phyloP scores from a whole-genome alignment of 164 flowering plant genomes.

The Vitis amurensis region DNA sequence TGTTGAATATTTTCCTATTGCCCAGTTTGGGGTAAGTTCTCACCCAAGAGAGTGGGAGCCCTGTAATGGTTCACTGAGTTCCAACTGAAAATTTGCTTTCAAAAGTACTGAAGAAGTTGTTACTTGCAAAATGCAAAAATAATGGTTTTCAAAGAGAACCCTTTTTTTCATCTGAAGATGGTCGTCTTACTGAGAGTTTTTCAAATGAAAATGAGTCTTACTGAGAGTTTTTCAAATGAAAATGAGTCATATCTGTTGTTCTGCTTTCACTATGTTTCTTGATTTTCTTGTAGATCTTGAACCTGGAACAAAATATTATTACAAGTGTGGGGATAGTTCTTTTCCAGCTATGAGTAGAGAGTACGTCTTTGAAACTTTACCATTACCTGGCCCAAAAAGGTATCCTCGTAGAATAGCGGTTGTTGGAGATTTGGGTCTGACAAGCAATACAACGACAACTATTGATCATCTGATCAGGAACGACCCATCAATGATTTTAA shows the following conservation, averaged over 20 bases:
- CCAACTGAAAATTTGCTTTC: too few species aligned
- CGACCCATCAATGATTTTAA: conserved; percentile 72
- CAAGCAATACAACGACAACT: conserved; percentile 77
- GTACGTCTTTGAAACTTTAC: conserved; percentile 55
- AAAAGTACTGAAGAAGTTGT: too few species aligned
- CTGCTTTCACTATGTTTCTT: not conserved
- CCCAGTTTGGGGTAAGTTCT: not conserved
- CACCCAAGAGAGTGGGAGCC: too few species aligned
- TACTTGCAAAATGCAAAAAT: too few species aligned
- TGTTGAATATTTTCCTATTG: not conserved
- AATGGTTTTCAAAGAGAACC: too few species aligned
- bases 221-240: not conserved
- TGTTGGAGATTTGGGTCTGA: conserved; percentile 86
- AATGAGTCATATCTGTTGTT: not conserved
- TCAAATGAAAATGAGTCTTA: not conserved
- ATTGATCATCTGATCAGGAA: conserved; percentile 67
- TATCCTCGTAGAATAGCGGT: conserved; percentile 75
- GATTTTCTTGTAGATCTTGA: conserved; percentile 58
- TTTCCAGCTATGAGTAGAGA: conserved; percentile 75
- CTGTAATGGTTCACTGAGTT: too few species aligned
- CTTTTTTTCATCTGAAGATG: not conserved
- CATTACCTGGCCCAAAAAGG: conserved; percentile 40
- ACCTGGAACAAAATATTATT: conserved; percentile 65
- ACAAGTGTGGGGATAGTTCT: conserved; percentile 89
- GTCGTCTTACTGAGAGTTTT: not conserved